phyloP scores from a whole-genome alignment of 2,329 filamentous ascomycete species.

The Aureobasidium sp. region DNA sequence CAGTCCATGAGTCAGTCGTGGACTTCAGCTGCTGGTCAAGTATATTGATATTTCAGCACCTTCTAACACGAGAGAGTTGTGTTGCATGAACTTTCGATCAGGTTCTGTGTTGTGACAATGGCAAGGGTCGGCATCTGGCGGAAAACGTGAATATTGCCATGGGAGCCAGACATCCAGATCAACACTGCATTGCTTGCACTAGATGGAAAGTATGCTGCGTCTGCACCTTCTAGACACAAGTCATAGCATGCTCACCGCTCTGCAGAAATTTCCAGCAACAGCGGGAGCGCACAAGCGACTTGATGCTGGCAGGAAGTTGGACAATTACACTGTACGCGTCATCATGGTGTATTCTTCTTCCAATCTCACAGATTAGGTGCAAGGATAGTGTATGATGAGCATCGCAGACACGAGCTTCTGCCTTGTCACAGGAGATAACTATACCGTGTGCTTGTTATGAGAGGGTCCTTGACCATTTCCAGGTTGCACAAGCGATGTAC shows the following conservation, averaged over 20 bases:
- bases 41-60: neutral
- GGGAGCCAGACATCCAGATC: neutral
- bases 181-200: neutral
- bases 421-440: neutral
- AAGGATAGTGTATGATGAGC: neutral
- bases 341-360: neutral
- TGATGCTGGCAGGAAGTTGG: neutral
- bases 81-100: neutral
- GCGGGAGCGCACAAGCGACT: neutral
- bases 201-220: neutral
- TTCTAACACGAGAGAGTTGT: neutral
- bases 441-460: neutral
- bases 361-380: neutral
- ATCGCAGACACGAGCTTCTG: neutral
- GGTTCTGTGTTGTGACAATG: neutral
- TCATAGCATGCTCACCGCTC: neutral
- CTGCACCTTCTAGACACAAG: neutral
- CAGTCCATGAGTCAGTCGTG: neutral
- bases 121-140: neutral
- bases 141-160: neutral
- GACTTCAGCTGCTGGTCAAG: constrained; percentile 2
- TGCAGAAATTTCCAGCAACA: neutral
- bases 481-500: neutral
- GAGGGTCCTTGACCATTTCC: neutral
- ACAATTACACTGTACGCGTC: neutral